Conservation (phyloP, 2,329 filamentous ascomycete genomes). For the Fusarium robinianum region DNA sequence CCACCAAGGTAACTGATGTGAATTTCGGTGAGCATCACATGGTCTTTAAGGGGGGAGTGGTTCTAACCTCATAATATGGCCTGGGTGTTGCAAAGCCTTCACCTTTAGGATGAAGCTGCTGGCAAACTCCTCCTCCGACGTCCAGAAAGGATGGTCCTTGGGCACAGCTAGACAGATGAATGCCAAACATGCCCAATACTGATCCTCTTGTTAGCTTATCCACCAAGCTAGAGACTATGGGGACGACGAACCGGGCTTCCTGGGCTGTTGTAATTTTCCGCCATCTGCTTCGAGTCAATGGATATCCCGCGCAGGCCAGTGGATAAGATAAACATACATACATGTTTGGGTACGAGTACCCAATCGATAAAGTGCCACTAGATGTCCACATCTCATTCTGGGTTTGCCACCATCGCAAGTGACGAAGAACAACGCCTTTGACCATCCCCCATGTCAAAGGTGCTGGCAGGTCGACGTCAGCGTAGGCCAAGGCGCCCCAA, state of each 20-base stretch:
- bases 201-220: slow-evolving; percentile 36
- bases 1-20: slow-evolving; percentile 64
- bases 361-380: slow-evolving; percentile 74
- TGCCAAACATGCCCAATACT: slow-evolving; percentile 80
- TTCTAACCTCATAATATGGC: slow-evolving; percentile 67
- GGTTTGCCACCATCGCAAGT: slow-evolving; percentile 79
- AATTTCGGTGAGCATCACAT: slow-evolving; percentile 6
- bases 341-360: slow-evolving; percentile 80
- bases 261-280: slow-evolving; percentile 83
- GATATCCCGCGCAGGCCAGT: slow-evolving; percentile 9
- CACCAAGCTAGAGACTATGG: background rate
- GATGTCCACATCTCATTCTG: slow-evolving; percentile 75
- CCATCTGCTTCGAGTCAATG: slow-evolving; percentile 54
- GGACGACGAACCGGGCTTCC: slow-evolving; percentile 58
- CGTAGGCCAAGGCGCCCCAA: slow-evolving; percentile 78
- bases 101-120: slow-evolving; percentile 60
- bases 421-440: slow-evolving; percentile 73
- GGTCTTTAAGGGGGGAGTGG: background rate
- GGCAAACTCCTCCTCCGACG: slow-evolving; percentile 65
- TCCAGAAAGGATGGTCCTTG: slow-evolving; percentile 75
- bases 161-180: slow-evolving; percentile 76
- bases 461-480: slow-evolving; percentile 71
- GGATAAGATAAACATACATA: slow-evolving; percentile 51
- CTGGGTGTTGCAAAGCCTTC: slow-evolving; percentile 67
- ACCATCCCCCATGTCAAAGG: slow-evolving; percentile 79